These are phyloP conservation scores for Erythrophleum ivorense DNA, from an alignment of 331 rosid genomes.

Conservation along the genomic window DNA sequence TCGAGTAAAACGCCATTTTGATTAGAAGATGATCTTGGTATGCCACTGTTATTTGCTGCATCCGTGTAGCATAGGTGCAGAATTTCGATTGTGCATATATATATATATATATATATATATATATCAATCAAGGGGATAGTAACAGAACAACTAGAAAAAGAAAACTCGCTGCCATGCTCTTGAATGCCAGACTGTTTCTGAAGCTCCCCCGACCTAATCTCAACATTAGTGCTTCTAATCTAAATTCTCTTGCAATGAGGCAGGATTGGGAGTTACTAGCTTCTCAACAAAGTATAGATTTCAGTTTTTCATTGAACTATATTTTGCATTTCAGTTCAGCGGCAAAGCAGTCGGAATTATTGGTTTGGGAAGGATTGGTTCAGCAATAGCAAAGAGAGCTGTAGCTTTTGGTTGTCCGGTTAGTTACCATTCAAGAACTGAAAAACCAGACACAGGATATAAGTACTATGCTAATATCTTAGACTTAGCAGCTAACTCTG, in stretches of 20 bases:
- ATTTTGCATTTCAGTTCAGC: conserved; percentile 57
- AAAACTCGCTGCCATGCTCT: not conserved
- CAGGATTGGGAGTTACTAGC: not conserved
- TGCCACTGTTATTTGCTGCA: no score
- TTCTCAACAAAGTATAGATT: not conserved
- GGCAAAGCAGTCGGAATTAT: conserved; percentile 71
- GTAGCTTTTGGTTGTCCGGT: conserved; percentile 63
- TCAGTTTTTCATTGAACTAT: not conserved
- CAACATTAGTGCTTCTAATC: not conserved
- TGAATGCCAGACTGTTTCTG: not conserved
- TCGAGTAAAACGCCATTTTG: not conserved
- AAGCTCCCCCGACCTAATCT: not conserved
- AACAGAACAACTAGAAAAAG: not conserved
- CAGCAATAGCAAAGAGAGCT: conserved; percentile 74
- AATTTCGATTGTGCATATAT: not conserved
- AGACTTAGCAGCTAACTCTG: conserved; percentile 59
- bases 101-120: no score
- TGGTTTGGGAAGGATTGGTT: conserved; percentile 82
- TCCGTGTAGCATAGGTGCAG: not conserved
- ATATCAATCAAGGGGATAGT: not conserved
- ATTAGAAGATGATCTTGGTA: not conserved
- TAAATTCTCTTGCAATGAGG: not conserved
- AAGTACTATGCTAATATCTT: conserved; percentile 53
- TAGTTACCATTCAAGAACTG: conserved; percentile 59
- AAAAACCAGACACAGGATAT: conserved; percentile 53